Evolutionary conservation across 2,329 filamentous ascomycete genomes (phyloP).

Genomic region (Sclerotinia trifoliorum): DNA sequence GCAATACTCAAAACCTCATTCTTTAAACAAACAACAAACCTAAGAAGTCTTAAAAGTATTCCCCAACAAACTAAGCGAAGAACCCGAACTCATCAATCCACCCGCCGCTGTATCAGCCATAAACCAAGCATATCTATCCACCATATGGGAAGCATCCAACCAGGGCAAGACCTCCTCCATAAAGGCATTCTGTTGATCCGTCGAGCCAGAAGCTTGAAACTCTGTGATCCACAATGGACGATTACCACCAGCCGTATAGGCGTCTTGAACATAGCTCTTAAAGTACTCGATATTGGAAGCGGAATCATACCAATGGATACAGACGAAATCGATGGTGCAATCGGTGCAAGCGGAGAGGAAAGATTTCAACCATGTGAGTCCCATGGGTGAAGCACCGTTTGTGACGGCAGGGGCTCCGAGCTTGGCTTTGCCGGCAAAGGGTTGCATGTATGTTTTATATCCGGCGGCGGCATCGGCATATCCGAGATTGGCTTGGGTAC

Average conservation of each 20-base stretch:
- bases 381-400: constrained; percentile 45
- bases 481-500: constrained; percentile 53
- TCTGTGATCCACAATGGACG: constrained; percentile 48
- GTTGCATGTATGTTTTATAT: constrained; percentile 47
- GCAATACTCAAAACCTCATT: too few relatives aligned
- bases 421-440: constrained; percentile 45
- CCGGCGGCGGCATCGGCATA: constrained; percentile 42
- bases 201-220: constrained; percentile 39
- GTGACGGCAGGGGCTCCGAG: constrained; percentile 50
- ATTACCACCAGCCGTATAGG: constrained; percentile 38
- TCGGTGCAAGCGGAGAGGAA: constrained; percentile 46
- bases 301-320: constrained; percentile 49
- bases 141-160: constrained; percentile 41
- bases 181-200: constrained; percentile 41
- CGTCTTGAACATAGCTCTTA: constrained; percentile 44
- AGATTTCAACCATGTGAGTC: constrained; percentile 45
- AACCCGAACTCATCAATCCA: not conserved
- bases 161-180: constrained; percentile 45
- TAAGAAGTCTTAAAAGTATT: constrained; percentile 19
- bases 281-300: constrained; percentile 43
- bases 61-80: constrained; percentile 8
- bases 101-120: constrained; percentile 1
- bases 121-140: constrained; percentile 24
- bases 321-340: constrained; percentile 47
- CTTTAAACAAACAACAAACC: too few relatives aligned